These are phyloP conservation scores for Sphagnum contortum DNA, from an alignment of 225 moss, liverwort and hornwort species.

Conservation along the genomic window DNA sequence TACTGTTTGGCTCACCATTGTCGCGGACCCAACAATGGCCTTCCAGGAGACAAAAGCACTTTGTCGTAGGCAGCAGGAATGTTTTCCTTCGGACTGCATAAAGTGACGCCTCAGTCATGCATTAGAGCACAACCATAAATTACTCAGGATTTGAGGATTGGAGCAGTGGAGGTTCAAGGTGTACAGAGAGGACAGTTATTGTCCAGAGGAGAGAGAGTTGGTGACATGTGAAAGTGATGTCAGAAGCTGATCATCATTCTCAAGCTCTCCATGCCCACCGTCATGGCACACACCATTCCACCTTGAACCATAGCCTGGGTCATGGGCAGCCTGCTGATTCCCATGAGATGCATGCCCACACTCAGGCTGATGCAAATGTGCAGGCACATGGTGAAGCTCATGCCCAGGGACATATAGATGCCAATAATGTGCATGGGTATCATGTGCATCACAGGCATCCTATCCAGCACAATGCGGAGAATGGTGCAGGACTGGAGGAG, in stretches of 20 bases:
- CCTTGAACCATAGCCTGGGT: constrained; percentile 56
- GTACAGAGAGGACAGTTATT: too few relatives aligned
- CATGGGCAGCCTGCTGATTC: constrained; percentile 43
- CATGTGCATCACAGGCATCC: constrained; percentile 48
- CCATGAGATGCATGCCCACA: constrained; percentile 33
- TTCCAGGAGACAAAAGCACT: too few relatives aligned
- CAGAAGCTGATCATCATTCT: constrained; percentile 68
- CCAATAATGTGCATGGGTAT: constrained; percentile 39
- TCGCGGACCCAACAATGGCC: too few relatives aligned
- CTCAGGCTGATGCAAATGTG: constrained; percentile 33
- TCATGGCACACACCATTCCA: constrained; percentile 48
- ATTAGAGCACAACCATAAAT: too few relatives aligned
- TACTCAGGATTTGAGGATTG: too few relatives aligned
- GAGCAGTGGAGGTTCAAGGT: too few relatives aligned
- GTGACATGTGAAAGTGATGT: constrained; percentile 63
- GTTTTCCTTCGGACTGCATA: too few relatives aligned
- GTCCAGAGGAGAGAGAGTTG: too few relatives aligned
- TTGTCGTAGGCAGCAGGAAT: too few relatives aligned
- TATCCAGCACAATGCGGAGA: constrained; percentile 63
- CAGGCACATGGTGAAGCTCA: constrained; percentile 19
- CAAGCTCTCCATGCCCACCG: constrained; percentile 64
- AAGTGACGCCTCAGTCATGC: too few relatives aligned
- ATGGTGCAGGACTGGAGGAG: constrained; percentile 60
- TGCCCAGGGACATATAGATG: constrained; percentile 24
- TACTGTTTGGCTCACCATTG: too few relatives aligned